Evolutionary conservation across 1,284 basidiomycete genomes (phyloP).

Genomic region (Volvariella volvacea): DNA sequence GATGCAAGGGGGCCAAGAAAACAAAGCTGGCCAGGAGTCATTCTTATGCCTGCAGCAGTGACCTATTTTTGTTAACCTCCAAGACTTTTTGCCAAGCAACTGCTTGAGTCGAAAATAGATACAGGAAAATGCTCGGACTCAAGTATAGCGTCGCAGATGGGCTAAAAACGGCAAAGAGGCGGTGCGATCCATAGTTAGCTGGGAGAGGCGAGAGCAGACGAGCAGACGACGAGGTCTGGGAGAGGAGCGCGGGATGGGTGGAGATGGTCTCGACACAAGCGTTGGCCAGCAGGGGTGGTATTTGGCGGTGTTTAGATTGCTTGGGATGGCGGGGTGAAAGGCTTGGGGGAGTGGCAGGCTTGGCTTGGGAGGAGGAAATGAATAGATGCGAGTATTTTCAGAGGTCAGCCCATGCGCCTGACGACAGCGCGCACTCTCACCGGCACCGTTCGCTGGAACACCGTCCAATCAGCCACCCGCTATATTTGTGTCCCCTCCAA

Average conservation of each 20-base stretch:
- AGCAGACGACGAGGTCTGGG: not conserved
- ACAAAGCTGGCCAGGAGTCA: slow-evolving; percentile 21
- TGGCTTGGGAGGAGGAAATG: no score
- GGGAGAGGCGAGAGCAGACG: not conserved
- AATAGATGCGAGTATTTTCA: slow-evolving; percentile 1
- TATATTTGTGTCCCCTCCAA: slow-evolving; percentile 20
- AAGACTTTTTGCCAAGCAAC: slow-evolving; percentile 38
- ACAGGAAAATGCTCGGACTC: slow-evolving; percentile 24
- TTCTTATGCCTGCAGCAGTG: slow-evolving; percentile 33
- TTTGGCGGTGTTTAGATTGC: no score
- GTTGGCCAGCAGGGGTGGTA: no score
- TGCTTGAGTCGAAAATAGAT: slow-evolving; percentile 27
- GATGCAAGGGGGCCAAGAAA: slow-evolving; percentile 27
- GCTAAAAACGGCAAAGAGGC: not conserved
- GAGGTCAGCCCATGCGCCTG: not conserved
- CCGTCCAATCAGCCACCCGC: slow-evolving; percentile 20
- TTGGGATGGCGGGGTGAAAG: no score
- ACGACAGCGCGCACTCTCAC: no score
- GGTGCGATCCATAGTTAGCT: not conserved
- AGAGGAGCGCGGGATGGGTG: not conserved
- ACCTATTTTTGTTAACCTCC: slow-evolving; percentile 35
- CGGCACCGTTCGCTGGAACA: slow-evolving; percentile 14
- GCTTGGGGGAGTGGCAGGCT: no score
- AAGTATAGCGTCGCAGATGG: slow-evolving; percentile 16
- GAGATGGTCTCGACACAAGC: no score